These are phyloP conservation scores for Dalbergia oliveri DNA, from an alignment of 306 rosid species.

Conservation along the genomic window DNA sequence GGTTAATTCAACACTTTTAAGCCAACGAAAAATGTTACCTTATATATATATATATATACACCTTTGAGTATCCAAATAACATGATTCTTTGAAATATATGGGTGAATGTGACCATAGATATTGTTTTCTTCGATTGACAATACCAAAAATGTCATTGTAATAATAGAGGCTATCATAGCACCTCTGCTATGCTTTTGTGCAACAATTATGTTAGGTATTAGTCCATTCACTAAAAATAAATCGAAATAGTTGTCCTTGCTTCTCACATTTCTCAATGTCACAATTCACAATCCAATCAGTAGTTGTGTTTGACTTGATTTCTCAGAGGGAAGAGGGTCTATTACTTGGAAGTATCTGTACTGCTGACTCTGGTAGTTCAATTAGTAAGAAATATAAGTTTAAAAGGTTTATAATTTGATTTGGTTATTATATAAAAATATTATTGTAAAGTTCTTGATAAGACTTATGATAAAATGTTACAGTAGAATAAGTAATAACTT, in stretches of 20 bases:
- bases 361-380: neutral
- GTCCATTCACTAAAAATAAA: neutral
- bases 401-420: no score
- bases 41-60: no score
- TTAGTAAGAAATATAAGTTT: neutral
- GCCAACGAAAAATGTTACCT: no score
- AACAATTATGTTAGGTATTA: neutral
- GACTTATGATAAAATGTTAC: constrained; percentile 1
- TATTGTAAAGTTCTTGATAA: neutral
- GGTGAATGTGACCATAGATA: no score
- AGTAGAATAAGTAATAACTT: neutral
- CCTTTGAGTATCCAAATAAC: no score
- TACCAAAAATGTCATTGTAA: no score
- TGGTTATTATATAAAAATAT: no score
- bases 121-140: no score
- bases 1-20: no score
- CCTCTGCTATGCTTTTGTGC: neutral
- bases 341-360: neutral
- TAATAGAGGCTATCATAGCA: no score
- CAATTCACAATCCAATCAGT: neutral
- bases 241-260: neutral
- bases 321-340: neutral
- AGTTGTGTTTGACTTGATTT: neutral
- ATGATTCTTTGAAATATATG: no score
- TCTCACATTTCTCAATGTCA: neutral